phyloP scores from a whole-genome alignment of 441 rosid species.

The Croton setiger region DNA sequence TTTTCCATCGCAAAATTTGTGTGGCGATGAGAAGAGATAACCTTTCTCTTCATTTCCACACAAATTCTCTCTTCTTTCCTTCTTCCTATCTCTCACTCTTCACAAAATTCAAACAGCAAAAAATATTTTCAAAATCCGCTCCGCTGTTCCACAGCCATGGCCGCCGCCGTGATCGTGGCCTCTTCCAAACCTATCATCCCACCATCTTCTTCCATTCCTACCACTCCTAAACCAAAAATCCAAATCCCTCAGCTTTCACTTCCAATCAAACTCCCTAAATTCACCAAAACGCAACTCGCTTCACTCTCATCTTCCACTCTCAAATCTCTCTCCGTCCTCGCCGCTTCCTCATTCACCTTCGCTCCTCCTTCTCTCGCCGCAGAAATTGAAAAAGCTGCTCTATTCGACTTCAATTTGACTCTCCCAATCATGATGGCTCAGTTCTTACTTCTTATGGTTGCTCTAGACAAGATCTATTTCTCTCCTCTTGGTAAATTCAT shows the following conservation, averaged over 20 bases:
- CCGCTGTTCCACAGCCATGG: slow-evolving; percentile 49
- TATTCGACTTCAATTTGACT: slow-evolving; percentile 89
- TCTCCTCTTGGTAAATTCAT: slow-evolving; percentile 85
- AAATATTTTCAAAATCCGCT: background rate
- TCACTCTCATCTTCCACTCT: slow-evolving; percentile 40
- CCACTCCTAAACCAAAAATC: slow-evolving; percentile 33
- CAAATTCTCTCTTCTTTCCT: slow-evolving; percentile 3
- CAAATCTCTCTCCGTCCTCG: slow-evolving; percentile 58
- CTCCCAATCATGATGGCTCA: slow-evolving; percentile 79
- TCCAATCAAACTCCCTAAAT: slow-evolving; percentile 33
- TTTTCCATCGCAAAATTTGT: slow-evolving; percentile 29
- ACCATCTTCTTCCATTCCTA: slow-evolving; percentile 27
- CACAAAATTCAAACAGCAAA: background rate
- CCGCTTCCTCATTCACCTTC: slow-evolving; percentile 40
- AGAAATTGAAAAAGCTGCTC: slow-evolving; percentile 76
- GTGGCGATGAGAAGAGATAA: slow-evolving; percentile 69
- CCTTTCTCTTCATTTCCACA: slow-evolving; percentile 22
- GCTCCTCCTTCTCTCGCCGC: slow-evolving; percentile 72
- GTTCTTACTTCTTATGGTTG: slow-evolving; percentile 79
- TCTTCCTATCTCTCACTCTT: background rate
- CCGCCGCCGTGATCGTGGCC: slow-evolving; percentile 72
- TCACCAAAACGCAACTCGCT: slow-evolving; percentile 30
- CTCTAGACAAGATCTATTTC: slow-evolving; percentile 76
- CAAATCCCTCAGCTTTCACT: slow-evolving; percentile 37
- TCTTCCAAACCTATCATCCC: slow-evolving; percentile 60